Conservation (phyloP, 2,329 filamentous ascomycete species). For the Fusarium guadeloupense region DNA sequence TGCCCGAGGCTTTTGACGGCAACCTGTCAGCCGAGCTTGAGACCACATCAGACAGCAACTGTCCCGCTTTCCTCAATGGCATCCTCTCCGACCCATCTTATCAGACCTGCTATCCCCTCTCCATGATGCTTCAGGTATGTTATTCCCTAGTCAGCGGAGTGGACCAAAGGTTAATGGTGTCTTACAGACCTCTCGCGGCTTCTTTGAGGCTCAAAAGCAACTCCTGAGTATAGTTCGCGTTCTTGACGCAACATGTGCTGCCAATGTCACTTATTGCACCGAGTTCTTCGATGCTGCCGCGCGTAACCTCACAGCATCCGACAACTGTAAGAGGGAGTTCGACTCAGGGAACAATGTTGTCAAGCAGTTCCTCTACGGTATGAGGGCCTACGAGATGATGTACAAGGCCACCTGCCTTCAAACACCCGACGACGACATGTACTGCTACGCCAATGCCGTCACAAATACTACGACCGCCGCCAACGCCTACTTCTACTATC, state of each 20-base stretch:
- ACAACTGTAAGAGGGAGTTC: constrained; percentile 79
- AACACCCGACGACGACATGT: constrained; percentile 70
- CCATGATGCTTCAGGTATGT: constrained; percentile 80
- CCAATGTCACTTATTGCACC: constrained; percentile 72
- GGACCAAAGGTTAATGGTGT: constrained; percentile 7
- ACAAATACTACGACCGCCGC: constrained; percentile 76
- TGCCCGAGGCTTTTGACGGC: constrained; percentile 69
- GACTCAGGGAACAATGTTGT: constrained; percentile 73
- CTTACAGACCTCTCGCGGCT: constrained; percentile 77
- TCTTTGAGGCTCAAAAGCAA: constrained; percentile 82
- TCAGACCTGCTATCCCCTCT: constrained; percentile 81
- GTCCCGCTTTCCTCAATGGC: constrained; percentile 72
- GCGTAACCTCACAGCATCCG: constrained; percentile 65
- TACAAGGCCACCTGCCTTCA: constrained; percentile 85
- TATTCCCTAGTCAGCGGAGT: background rate
- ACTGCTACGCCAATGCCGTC: constrained; percentile 85
- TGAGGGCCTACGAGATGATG: constrained; percentile 79
- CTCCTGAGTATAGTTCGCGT: constrained; percentile 77
- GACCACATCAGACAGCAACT: constrained; percentile 58
- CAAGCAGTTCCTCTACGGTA: constrained; percentile 76
- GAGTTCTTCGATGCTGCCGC: constrained; percentile 72
- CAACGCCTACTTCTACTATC: constrained; percentile 84
- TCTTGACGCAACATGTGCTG: constrained; percentile 80
- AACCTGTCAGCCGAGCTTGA: constrained; percentile 71
- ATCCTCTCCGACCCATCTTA: constrained; percentile 75